phyloP scores from a whole-genome alignment of 78 protist species.

The Pigoraptor vietnamica region DNA sequence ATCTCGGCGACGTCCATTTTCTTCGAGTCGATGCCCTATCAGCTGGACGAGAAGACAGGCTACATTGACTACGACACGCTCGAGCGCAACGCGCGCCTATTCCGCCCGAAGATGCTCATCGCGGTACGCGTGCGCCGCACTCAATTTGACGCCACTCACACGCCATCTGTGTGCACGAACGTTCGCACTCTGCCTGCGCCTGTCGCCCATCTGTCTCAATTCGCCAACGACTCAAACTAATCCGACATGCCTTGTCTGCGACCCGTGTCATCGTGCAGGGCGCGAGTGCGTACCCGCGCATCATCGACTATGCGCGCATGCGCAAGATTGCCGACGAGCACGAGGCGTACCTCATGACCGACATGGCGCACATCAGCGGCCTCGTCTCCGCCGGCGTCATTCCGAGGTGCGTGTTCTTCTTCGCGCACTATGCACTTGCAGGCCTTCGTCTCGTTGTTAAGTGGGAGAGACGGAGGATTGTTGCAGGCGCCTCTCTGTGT shows the following conservation, averaged over 20 bases:
- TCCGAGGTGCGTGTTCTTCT: background rate
- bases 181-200: no score
- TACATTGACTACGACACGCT: conserved; percentile 92
- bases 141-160: background rate
- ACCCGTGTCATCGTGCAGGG: no score
- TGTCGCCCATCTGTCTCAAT: no score
- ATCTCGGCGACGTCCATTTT: conserved; percentile 92
- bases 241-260: no score
- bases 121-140: background rate
- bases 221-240: no score
- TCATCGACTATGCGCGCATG: conserved; percentile 89
- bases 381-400: conserved; percentile 86
- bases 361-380: conserved; percentile 99
- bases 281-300: conserved; percentile 97
- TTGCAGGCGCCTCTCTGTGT: no score
- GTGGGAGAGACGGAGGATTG: no score
- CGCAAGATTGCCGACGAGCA: conserved; percentile 84
- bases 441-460: no score
- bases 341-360: conserved; percentile 88
- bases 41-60: conserved; percentile 43
- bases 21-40: conserved; percentile 98
- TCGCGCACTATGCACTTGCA: no score
- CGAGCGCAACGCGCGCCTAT: conserved; percentile 73
- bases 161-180: background rate
- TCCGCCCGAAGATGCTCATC: conserved; percentile 95